Conservation (phyloP, 2,329 filamentous ascomycete species). For the Chrysoporthe austroafricana region DNA sequence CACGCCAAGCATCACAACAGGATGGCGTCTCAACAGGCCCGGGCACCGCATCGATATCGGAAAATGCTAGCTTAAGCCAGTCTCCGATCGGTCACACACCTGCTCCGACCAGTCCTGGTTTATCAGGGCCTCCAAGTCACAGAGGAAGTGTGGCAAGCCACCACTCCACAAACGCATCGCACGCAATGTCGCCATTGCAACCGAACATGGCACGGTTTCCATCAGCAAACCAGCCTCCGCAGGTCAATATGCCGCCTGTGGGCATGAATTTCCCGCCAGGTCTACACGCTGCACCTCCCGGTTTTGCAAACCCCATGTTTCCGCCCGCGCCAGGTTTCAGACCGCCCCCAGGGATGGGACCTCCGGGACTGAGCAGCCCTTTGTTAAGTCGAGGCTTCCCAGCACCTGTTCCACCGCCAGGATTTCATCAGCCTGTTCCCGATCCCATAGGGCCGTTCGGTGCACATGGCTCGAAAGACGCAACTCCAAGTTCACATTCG, state of each 20-base stretch:
- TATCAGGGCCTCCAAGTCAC: slow-evolving; percentile 67
- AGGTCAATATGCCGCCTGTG: slow-evolving; percentile 61
- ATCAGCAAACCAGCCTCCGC: slow-evolving; percentile 42
- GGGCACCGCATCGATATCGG: slow-evolving; percentile 66
- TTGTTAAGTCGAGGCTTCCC: slow-evolving; percentile 49
- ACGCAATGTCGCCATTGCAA: slow-evolving; percentile 66
- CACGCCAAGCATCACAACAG: slow-evolving; percentile 79
- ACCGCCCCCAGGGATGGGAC: slow-evolving; percentile 51
- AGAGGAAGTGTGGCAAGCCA: slow-evolving; percentile 49
- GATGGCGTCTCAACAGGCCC: slow-evolving; percentile 71
- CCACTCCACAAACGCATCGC: slow-evolving; percentile 40
- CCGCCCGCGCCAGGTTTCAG: slow-evolving; percentile 48
- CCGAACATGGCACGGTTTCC: slow-evolving; percentile 50
- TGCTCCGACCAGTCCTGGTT: slow-evolving; percentile 66
- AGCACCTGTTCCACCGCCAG: slow-evolving; percentile 54
- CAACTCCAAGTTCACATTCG: slow-evolving; percentile 62
- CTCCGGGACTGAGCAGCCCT: slow-evolving; percentile 55
- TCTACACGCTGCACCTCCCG: slow-evolving; percentile 45
- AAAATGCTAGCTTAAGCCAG: slow-evolving; percentile 58
- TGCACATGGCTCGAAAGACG: slow-evolving; percentile 39
- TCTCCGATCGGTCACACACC: slow-evolving; percentile 67
- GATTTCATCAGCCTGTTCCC: slow-evolving; percentile 52
- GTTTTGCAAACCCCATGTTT: slow-evolving; percentile 58
- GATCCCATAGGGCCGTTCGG: slow-evolving; percentile 46
- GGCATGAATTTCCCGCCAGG: slow-evolving; percentile 59